These are phyloP conservation scores for Suhomyces bolitotheri DNA, from an alignment of 1,139 yeast species.

Conservation along the genomic window DNA sequence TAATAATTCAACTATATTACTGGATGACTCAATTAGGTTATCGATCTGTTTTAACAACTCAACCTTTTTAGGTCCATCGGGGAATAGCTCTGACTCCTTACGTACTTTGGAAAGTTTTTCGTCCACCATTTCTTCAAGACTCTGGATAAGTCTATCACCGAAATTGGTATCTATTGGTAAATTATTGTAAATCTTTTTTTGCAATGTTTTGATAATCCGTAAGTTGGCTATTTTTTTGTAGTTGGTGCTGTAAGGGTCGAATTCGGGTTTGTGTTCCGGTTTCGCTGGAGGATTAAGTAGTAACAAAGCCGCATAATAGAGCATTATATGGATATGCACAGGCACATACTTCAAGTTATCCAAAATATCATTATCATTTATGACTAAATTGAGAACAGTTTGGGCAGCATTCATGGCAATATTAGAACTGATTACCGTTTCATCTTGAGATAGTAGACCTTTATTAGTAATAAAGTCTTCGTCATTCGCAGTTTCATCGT, in stretches of 20 bases:
- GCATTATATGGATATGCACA: constrained; percentile 69
- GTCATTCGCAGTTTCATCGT: constrained; percentile 27
- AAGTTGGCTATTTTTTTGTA: constrained; percentile 28
- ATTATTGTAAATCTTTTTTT: constrained; percentile 44
- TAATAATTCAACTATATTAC: constrained; percentile 21
- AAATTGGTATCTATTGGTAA: constrained; percentile 56
- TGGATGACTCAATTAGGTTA: constrained; percentile 19
- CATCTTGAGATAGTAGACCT: constrained; percentile 39
- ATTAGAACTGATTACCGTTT: constrained; percentile 38
- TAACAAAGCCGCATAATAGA: constrained; percentile 64
- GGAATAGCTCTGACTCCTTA: constrained; percentile 12
- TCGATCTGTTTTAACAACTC: constrained; percentile 21
- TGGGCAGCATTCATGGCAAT: constrained; percentile 66
- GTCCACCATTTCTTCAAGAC: constrained; percentile 45
- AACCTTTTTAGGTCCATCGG: constrained; percentile 15
- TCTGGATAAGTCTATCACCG: constrained; percentile 48
- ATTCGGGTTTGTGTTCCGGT: constrained; percentile 20
- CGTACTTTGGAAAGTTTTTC: constrained; percentile 31
- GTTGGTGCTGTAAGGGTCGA: constrained; percentile 21
- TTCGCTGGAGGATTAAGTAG: constrained; percentile 50
- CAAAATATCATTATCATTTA: constrained; percentile 59
- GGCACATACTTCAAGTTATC: constrained; percentile 65
- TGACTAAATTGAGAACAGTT: constrained; percentile 58
- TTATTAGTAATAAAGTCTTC: constrained; percentile 40
- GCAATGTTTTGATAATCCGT: constrained; percentile 39